A percentile compares a stretch with the other conserved stretches of the same genome.
Evolutionary conservation across 305 asterid genomes (phyloP).

Genomic region (Nicotiana rustica): DNA sequence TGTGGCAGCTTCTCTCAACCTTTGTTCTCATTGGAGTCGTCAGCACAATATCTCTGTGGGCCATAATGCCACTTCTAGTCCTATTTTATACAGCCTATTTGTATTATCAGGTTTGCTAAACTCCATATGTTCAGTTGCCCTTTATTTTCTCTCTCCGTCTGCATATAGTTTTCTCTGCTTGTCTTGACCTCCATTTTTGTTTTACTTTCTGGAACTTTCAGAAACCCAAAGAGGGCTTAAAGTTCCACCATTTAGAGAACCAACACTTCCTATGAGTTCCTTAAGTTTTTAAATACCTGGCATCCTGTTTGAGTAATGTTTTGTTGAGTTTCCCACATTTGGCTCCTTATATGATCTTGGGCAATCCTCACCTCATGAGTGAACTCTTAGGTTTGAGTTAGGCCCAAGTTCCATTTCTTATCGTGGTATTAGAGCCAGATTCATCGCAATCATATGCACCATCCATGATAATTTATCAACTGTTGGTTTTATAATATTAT

Average conservation of each 20-base stretch:
- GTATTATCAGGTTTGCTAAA: constrained; percentile 74
- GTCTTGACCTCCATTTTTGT: neutral
- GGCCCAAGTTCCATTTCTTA: too few relatives aligned
- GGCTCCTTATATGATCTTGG: too few relatives aligned
- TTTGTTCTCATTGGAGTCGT: constrained; percentile 80
- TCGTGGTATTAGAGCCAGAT: too few relatives aligned
- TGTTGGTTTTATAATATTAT: constrained; percentile 10
- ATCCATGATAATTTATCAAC: constrained; percentile 18
- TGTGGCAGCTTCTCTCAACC: constrained; percentile 84
- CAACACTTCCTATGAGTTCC: neutral
- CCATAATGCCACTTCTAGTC: constrained; percentile 88
- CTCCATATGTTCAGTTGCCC: neutral
- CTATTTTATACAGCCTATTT: constrained; percentile 79
- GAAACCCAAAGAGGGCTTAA: constrained; percentile 26
- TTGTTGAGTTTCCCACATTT: neutral
- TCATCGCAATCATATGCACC: neutral
- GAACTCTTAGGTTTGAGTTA: too few relatives aligned
- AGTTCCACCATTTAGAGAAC: constrained; percentile 22
- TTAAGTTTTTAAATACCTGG: neutral
- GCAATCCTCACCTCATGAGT: neutral
- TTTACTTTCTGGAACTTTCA: neutral
- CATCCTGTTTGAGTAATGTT: neutral
- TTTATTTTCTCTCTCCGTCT: constrained; percentile 43
- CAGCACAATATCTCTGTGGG: constrained; percentile 86
- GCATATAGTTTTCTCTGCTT: constrained; percentile 20